Evolutionary conservation across 2,329 filamentous ascomycete species (phyloP).

Genomic region (Sclerotinia glacialis): DNA sequence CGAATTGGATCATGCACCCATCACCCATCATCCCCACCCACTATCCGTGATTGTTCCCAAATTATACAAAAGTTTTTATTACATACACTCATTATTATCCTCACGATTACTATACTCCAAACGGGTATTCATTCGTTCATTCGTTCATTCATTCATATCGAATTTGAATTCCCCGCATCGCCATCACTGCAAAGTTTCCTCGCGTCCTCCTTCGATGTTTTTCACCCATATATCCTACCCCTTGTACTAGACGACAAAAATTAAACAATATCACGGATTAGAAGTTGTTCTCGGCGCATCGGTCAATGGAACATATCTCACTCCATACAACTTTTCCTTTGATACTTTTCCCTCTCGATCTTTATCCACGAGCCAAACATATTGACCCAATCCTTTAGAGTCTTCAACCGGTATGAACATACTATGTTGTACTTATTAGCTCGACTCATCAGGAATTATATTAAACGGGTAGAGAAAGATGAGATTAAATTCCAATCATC

Average conservation of each 20-base stretch:
- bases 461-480: not conserved
- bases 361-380: conserved; percentile 75
- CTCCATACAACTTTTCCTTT: conserved; percentile 63
- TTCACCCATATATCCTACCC: not conserved
- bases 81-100: too few relatives aligned
- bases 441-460: not conserved
- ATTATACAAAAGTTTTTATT: too few relatives aligned
- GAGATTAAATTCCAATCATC: not conserved
- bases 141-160: not conserved
- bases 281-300: conserved; percentile 53
- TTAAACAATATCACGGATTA: not conserved
- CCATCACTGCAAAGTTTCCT: not conserved
- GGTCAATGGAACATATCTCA: conserved; percentile 74
- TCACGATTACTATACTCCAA: not conserved
- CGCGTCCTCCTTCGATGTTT: not conserved
- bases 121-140: not conserved
- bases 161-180: too few relatives aligned
- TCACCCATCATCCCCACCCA: too few relatives aligned
- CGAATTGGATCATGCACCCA: too few relatives aligned
- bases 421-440: conserved; percentile 38
- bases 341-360: conserved; percentile 59
- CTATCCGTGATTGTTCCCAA: too few relatives aligned
- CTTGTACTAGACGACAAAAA: too few relatives aligned
- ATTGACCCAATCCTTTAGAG: conserved; percentile 39
- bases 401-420: conserved; percentile 77